Conservation (phyloP, 495 filamentous ascomycete species). For the Penicillium simplicissimum region DNA sequence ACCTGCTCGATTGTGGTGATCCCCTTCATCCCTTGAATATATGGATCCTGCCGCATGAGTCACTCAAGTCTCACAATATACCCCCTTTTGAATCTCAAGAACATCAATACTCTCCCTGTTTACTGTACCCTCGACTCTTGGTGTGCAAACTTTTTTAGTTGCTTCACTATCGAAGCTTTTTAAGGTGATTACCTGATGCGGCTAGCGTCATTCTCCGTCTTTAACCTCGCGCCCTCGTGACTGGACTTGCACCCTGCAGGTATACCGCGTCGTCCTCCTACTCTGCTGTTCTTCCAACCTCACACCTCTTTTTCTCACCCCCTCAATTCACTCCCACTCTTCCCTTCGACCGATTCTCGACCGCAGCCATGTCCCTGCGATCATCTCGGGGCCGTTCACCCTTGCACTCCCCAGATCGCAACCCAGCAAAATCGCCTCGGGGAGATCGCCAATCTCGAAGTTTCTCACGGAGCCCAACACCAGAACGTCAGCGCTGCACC, state of each 20-base stretch:
- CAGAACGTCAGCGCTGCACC: constrained; percentile 27
- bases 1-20: neutral
- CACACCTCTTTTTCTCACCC: neutral
- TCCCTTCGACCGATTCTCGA: neutral
- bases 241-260: constrained; percentile 3
- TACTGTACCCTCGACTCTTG: neutral
- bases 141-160: no score
- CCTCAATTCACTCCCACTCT: neutral
- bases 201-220: constrained; percentile 12
- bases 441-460: constrained; percentile 39
- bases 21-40: neutral
- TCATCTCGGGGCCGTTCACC: constrained; percentile 29
- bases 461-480: constrained; percentile 39
- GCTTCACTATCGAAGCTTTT: neutral
- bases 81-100: no score
- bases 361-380: constrained; percentile 25
- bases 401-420: constrained; percentile 18
- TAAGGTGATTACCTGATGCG: constrained; percentile 22
- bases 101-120: no score
- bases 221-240: constrained; percentile 3
- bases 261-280: neutral
- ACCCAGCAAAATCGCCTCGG: constrained; percentile 49
- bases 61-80: no score
- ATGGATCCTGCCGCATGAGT: no score
- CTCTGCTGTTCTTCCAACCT: neutral